Base-by-base conservation (phyloP, 169 alveolate species). In the Cryptosporidium ryanae region DNA sequence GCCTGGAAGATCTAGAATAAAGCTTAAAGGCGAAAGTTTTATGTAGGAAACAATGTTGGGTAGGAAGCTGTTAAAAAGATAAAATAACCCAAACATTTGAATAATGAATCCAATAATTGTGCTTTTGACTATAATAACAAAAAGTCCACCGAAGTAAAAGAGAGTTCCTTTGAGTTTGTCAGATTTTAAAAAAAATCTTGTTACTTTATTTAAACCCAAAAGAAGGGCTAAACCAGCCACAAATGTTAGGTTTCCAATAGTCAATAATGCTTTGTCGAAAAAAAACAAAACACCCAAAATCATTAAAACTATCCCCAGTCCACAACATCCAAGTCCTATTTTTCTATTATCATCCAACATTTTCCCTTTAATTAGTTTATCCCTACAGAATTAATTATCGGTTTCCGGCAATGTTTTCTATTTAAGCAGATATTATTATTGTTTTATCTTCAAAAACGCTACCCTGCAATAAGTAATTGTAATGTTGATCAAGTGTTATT, bases 21-120 rank as follows among this genome's bases (percentile, higher is more conserved):
- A 76, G 63, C 87, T 76, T 76, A 76, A 25, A 17, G 87, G 87
- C 25, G 87, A 76, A 61, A 76, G 87, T 65, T 61, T 76, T 59
- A 76, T 76, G 59, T 76, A 76, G 17, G 87, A 76, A 76, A 76
- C 87, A 76, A 76, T 76, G 27, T 76, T 76, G 17, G 87, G 87
- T 21, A 76, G 21, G 23, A 76, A 76, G 21, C 87, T 76, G 52
- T 76, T 76, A 23, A 76, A 76, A 7, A 76, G 64, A 44, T 76
- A 76, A 59, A 76, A 76, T 65, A 76, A 27, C 3, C 87, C 87
- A 59, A 76, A 59, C 63, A 59, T 76, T 44, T 76, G 87, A 43
- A 76, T 38, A 46, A 76, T 76, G 18, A 76, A 76, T 21, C 87
- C 87, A 46, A 76, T 76, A 15, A 76, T 76, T 76, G 87, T 76